These are phyloP conservation scores for Alternaria sp. DNA, from an alignment of 2,329 filamentous ascomycete species.

Conservation along the genomic window DNA sequence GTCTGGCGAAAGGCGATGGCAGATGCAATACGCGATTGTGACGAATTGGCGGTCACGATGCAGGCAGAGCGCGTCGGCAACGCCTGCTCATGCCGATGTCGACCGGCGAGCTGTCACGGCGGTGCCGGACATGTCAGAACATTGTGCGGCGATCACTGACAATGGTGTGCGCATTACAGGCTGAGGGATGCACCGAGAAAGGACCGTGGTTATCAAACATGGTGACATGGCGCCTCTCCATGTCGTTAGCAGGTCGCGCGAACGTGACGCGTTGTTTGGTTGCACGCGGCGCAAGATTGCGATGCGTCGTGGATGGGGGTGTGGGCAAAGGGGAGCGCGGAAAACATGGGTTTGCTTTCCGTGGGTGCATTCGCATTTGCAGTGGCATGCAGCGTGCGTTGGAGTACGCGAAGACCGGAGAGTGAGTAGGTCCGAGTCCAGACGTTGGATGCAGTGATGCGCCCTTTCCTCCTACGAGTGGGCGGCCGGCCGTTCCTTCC, in stretches of 20 bases:
- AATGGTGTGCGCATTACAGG: background rate
- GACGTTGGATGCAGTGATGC: background rate
- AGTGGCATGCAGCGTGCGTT: background rate
- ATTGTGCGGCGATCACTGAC: background rate
- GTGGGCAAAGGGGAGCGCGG: background rate
- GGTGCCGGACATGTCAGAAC: conserved; percentile 5
- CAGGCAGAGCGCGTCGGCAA: background rate
- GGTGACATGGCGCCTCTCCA: background rate
- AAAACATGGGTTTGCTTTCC: background rate
- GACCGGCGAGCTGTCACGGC: conserved; percentile 7
- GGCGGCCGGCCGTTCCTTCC: conserved; percentile 2
- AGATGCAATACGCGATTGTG: background rate
- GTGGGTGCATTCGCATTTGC: background rate
- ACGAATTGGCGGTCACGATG: conserved; percentile 3
- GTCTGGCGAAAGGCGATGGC: background rate
- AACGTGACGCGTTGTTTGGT: conserved; percentile 4
- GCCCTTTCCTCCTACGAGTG: background rate
- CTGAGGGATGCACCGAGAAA: conserved; percentile 8
- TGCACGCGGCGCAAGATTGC: background rate
- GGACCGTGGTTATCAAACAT: conserved; percentile 6
- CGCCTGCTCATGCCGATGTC: conserved; percentile 20
- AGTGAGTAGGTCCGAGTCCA: background rate
- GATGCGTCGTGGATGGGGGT: background rate
- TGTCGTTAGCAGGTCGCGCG: conserved; percentile 11
- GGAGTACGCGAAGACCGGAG: background rate